A percentile compares a stretch with the other conserved stretches of the same genome.
phyloP scores from a whole-genome alignment of 371 early-diverging fungal genomes.

The Blastocladiella emersonii region DNA sequence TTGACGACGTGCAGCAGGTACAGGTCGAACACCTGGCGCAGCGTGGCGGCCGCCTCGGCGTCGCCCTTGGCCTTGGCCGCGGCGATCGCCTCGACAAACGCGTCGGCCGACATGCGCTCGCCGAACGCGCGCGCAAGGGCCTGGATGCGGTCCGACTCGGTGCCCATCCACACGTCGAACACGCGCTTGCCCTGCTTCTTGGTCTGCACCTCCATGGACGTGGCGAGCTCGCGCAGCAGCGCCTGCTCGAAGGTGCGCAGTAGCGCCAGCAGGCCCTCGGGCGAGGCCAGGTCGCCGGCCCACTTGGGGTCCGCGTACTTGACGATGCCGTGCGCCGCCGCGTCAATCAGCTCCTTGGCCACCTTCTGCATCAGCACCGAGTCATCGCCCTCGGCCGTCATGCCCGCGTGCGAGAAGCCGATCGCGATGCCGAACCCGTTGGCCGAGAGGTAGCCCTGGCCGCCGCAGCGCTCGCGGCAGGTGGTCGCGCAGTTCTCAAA shows the following conservation, averaged over 20 bases:
- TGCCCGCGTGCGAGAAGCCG: constrained; percentile 38
- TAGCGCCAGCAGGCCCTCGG: constrained; percentile 28
- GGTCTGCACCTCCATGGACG: constrained; percentile 31
- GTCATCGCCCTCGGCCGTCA: constrained; percentile 69
- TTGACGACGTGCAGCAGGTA: constrained; percentile 33
- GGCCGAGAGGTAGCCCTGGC: constrained; percentile 45
- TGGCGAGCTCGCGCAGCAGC: constrained; percentile 31
- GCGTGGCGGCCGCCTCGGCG: constrained; percentile 4
- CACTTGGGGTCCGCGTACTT: constrained; percentile 17
- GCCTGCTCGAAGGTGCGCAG: constrained; percentile 30
- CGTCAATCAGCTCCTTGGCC: constrained; percentile 49
- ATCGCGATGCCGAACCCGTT: constrained; percentile 6
- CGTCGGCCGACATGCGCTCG: constrained; percentile 44
- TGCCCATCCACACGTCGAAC: constrained; percentile 57
- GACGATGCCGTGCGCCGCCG: constrained; percentile 26
- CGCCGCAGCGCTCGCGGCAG: constrained; percentile 52
- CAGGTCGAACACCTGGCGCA: constrained; percentile 24
- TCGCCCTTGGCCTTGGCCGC: constrained; percentile 9
- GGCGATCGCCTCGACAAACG: constrained; percentile 12
- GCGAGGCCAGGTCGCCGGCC: constrained; percentile 24
- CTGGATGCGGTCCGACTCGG: constrained; percentile 52
- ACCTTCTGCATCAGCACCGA: constrained; percentile 55
- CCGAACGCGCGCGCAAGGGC: constrained; percentile 41
- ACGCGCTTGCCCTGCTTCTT: constrained; percentile 19
- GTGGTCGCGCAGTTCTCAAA: constrained; percentile 42